Percentiles rank a stretch among this genome's conserved stretches.
Evolutionary conservation across 805 yeast species (phyloP).

Genomic region (Saturnispora bothae): DNA sequence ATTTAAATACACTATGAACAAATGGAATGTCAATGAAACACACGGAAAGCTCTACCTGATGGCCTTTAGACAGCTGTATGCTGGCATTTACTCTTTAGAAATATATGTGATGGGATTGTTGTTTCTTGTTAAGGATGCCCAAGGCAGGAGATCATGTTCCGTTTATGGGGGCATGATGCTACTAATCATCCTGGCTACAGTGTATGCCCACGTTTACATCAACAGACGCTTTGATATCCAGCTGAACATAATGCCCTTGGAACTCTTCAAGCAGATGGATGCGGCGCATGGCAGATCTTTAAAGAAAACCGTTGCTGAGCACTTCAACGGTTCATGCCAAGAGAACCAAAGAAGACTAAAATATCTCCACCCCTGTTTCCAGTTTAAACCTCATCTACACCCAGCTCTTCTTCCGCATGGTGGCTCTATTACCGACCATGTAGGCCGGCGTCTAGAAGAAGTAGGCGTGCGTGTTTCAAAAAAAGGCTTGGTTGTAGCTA

Average conservation of each 20-base stretch:
- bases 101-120: constrained; percentile 69
- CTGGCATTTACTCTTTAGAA: constrained; percentile 77
- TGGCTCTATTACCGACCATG: too few species aligned
- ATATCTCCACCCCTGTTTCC: constrained; percentile 18
- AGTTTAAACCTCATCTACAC: constrained; percentile 16
- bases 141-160: constrained; percentile 37
- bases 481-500: too few species aligned
- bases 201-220: constrained; percentile 46
- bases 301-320: constrained; percentile 1
- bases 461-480: too few species aligned
- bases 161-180: constrained; percentile 40
- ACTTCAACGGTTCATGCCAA: background rate
- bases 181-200: constrained; percentile 39
- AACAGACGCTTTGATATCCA: constrained; percentile 31
- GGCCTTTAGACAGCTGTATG: constrained; percentile 66
- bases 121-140: constrained; percentile 45
- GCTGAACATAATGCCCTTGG: constrained; percentile 30
- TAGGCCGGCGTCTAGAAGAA: too few species aligned
- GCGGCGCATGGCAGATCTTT: too few species aligned
- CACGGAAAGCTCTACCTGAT: constrained; percentile 61
- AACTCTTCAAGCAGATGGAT: constrained; percentile 11
- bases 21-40: constrained; percentile 47
- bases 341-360: constrained; percentile 5
- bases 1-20: constrained; percentile 45
- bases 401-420: constrained; percentile 19